Base-by-base conservation (phyloP, 2,329 filamentous ascomycete species). In the Beauveria brongniartii region DNA sequence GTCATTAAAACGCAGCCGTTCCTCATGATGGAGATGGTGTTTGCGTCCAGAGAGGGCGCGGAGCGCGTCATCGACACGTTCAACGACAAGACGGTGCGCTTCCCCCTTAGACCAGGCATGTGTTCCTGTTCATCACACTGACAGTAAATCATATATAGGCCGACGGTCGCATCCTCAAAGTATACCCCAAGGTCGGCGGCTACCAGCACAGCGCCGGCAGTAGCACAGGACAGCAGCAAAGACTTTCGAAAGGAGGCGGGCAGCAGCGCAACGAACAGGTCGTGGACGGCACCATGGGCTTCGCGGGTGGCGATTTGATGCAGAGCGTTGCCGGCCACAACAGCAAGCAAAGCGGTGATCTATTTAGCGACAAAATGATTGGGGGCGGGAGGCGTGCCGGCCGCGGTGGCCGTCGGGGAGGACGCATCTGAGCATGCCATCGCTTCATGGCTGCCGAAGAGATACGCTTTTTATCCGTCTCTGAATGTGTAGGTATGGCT, bases 1-100 rank as follows among this genome's bases (percentile, higher is more conserved):
- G 75, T 94, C 44, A 74, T 91, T 61, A 85, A 87, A 69, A 80
- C 85, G 4, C 76, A 77, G 30, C 90, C 91, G 0, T 86, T 88
- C 4, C 84, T 94, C 56, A 86, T 92, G 69, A 88, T 88, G 24
- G 90, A 94, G 74, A 84, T 94, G 70, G 80, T 87, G 5, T 92
- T 93, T 69, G 81, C 85, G 64, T 86, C 84, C 62, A 85, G 83
- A 67, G 84, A 89, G 64, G 88, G 87, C 44, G 90, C 89, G 3
- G 86, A 93, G 67, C 82, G 81, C 44, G 88, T 92, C 20, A 88
- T 93, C 68, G 79, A 82, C 62, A 89, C 82, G 3, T 93, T 93
- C 73, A 87, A 94, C 73, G 86, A 89, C 70, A 87, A 91, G 76
- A 91, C 85, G 70, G 89, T 90, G 71, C 66, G 85, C 8, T 28